Evolutionary conservation across 768 basidiomycete species (phyloP).

Genomic region (Ramaria rubella): DNA sequence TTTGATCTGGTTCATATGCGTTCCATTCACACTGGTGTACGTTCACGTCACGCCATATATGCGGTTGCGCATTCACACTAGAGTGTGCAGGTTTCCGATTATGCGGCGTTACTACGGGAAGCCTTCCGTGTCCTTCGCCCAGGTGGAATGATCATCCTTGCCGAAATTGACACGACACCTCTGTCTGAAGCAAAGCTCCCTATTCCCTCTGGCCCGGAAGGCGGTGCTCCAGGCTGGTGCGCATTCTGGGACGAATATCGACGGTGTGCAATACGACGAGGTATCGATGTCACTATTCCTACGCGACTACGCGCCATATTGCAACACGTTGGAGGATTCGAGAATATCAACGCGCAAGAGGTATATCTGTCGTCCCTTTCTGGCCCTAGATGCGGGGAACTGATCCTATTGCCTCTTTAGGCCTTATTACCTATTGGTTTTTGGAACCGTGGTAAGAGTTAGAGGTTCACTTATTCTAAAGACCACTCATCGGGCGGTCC

Average conservation of each 20-base stretch:
- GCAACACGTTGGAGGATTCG: slow-evolving; percentile 43
- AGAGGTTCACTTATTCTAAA: slow-evolving; percentile 7
- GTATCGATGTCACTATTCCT: slow-evolving; percentile 54
- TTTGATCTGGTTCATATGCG: slow-evolving; percentile 70
- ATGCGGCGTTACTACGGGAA: slow-evolving; percentile 53
- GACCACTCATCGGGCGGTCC: neutral
- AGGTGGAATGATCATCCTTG: slow-evolving; percentile 61
- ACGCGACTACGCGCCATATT: slow-evolving; percentile 47
- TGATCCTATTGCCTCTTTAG: neutral
- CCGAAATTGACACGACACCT: slow-evolving; percentile 54
- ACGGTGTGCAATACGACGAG: slow-evolving; percentile 43
- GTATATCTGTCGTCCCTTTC: slow-evolving; percentile 17
- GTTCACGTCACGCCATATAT: slow-evolving; percentile 18
- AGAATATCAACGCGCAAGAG: slow-evolving; percentile 47
- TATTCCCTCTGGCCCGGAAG: slow-evolving; percentile 10
- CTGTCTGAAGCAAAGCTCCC: slow-evolving; percentile 37
- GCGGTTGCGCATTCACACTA: neutral
- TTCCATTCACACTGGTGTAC: slow-evolving; percentile 59
- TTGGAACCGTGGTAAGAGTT: slow-evolving; percentile 52
- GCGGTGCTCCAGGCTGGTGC: slow-evolving; percentile 51
- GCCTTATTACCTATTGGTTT: slow-evolving; percentile 61
- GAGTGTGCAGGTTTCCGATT: slow-evolving; percentile 49
- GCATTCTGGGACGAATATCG: slow-evolving; percentile 59
- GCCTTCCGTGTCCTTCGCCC: slow-evolving; percentile 61
- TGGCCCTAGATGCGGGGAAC: neutral